Evolutionary conservation across 1,284 basidiomycete genomes (phyloP), one percentile per base, ranked within the genome.

Genomic region (Cystobasidiaceae sp.): DNA sequence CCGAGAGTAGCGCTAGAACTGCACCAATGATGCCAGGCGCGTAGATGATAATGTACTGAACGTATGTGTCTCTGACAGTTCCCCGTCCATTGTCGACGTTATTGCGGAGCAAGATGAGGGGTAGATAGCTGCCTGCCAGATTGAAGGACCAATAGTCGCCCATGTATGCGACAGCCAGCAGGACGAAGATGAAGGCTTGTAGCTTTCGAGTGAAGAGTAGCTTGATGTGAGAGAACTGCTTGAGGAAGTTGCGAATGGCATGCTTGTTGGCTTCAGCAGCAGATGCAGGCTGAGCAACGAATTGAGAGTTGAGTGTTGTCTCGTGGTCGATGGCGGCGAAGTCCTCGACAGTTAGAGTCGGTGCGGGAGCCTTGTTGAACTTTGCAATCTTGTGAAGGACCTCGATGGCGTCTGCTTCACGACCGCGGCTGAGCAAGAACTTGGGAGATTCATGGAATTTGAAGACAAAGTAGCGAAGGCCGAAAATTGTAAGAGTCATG

Each of bases 381-480:
- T 68, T 41, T 11, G 73, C 67, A 49, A 75, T 74, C 39, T 60
- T 43, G 13, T 57, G 32, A 11, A 75, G 62, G 17, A 73, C 68
- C 25, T 60, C 32, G 13, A 75, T 61, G 33, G 74, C 73, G 33
- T 69, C 68, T 17, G 56, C 67, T 28, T 75, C 74, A 13, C 71
- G 59, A 1, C 74, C 74, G 0, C 67, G 39, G 27, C 68, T 69
- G 41, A 75, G 43, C 33, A 75, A 66, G 30, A 70, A 75, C 60
- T 75, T 70, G 6, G 74, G 74, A n/a, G 70, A 70, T 59, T 75
- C 74, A 30, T 68, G 61, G 51, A 75, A 81, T 15, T 80, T 78
- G 79, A 89, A 89, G 56, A 86, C 77, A 74, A 86, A 82, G 79
- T 86, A 87, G 48, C 87, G 86, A 45, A 86, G 74, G 57, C 82